Evolutionary conservation across 768 basidiomycete genomes (phyloP), one percentile per base, ranked within the genome.

Genomic region (Royoungia palumana): DNA sequence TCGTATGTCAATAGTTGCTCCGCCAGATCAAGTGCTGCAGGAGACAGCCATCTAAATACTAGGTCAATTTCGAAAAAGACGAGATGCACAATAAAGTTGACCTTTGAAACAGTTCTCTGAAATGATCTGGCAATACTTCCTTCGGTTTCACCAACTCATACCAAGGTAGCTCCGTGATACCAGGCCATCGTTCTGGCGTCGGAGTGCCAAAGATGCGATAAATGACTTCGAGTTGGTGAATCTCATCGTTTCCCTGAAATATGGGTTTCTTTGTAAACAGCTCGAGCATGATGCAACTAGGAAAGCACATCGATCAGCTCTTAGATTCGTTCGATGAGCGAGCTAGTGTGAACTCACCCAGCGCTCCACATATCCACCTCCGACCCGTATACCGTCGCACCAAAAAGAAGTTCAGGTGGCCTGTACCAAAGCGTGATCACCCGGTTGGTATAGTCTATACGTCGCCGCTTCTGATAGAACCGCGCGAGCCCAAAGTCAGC

Each of bases 321-420:
- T 24, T 17, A 40, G 10, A 19, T 25, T 27, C 19, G 34, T 44
- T 38, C 6, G 17, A 25, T 22, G 2, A 38, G n/a, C 3, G 8
- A 37, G 13, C 38, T 22, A 42, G 28, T 32, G 30, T 12, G 35
- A 27, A 32, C 54, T 51, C 70, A 95, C 93, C 96, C 96, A 35
- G 96, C 96, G 66, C 93, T 95, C 96, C 96, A 99, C 86, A 98
- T 96, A 62, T 99, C 96, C 20, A 99, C 95, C 62, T 95, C 94
- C 6, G 94, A 87, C 3, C 93, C 94, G 70, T 99, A 99, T 12
- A 93, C 82, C 0, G 96, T 99, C 25, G 94, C 90, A 24, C 96
- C 96, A 59, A 97, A 85, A 35, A 99, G 71, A 19, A 99, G 75
- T 62, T 99, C 96, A 10, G 95, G 96, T 5, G 94, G 90, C 48